phyloP scores from a whole-genome alignment of 2,329 filamentous ascomycete genomes.

The Trichoderma sp. region DNA sequence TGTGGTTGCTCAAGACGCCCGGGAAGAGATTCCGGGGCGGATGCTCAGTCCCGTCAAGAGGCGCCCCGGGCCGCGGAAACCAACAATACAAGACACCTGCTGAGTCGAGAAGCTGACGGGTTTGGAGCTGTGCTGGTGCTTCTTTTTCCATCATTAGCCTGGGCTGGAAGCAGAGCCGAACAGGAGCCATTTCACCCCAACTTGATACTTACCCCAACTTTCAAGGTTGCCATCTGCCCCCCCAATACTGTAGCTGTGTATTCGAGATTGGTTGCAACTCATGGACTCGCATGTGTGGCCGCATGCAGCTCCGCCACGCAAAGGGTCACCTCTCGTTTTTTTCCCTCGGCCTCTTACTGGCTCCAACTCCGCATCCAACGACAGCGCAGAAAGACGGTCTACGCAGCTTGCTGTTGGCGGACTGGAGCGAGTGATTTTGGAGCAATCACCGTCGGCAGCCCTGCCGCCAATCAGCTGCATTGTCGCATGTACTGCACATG shows the following conservation, averaged over 20 bases:
- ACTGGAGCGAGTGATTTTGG: neutral
- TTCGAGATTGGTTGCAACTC: neutral
- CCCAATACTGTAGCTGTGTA: neutral
- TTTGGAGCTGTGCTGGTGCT: neutral
- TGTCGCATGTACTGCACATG: neutral
- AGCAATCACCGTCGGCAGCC: slow-evolving; percentile 1
- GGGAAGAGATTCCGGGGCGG: slow-evolving; percentile 2
- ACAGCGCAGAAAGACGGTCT: slow-evolving; percentile 7
- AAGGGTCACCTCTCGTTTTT: neutral
- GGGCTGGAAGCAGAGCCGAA: slow-evolving; percentile 1
- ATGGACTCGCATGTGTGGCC: neutral
- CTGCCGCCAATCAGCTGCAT: neutral
- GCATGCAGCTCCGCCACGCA: neutral
- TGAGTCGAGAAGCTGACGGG: neutral
- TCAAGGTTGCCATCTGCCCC: neutral
- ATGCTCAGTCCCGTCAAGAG: neutral
- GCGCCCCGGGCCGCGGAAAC: neutral
- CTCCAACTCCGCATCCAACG: neutral
- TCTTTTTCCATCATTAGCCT: neutral
- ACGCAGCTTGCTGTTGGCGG: slow-evolving; percentile 2
- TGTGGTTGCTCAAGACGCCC: neutral
- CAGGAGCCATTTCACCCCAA: neutral
- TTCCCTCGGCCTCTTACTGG: neutral
- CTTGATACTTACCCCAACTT: neutral
- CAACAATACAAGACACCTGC: neutral